Evolutionary conservation across 768 basidiomycete species (phyloP), one percentile per base, ranked within the genome.

Genomic region (Suillus ampliporus): DNA sequence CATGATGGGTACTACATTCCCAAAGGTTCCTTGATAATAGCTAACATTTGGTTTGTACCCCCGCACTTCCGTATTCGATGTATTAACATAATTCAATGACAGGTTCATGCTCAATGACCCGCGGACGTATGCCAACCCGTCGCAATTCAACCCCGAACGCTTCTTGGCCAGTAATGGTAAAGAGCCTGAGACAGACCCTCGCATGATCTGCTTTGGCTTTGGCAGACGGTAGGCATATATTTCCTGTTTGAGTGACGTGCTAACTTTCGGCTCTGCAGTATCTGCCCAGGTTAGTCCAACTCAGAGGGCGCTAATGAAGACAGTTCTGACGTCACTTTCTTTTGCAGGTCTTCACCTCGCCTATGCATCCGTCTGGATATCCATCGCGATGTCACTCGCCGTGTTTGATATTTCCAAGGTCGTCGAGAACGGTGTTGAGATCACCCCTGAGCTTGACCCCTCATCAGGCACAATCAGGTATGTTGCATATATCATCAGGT

Each of bases 401-500:
- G 79, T 76, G 8, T 85, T 87, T 51, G 69, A 84, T 11, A 78
- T 87, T 43, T 74, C 74, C 11, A 84, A 82, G 57, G 74, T 74
- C 0, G 67, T 83, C 5, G 80, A 79, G 65, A 77, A 83, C 38
- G 84, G 83, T 3, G 68, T 78, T 1, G 80, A 81, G 51, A 69
- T 87, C 40, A 82, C 82, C 54, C 88, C 87, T 9, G 77, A 86
- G 23, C 76, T 85, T 28, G 85, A 84, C 17, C 82, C 82, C 43
- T 87, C 86, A 13, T 82, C 83, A 13, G 88, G 88, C n/a, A 87
- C 87, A 0, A 89, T 89, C 66, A 89, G 87, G 88, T 83, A 66
- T 65, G 50, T n/a, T 70, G 58, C 19, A 11, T 21, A 21, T 53
- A 10, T 40, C 40, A 47, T 54, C 13, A 5, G 6, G 8, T 43